A percentile compares a stretch with the other conserved stretches of the same genome.
Evolutionary conservation across 2,329 filamentous ascomycete species (phyloP).

Genomic region (Fusarium caatingaense): DNA sequence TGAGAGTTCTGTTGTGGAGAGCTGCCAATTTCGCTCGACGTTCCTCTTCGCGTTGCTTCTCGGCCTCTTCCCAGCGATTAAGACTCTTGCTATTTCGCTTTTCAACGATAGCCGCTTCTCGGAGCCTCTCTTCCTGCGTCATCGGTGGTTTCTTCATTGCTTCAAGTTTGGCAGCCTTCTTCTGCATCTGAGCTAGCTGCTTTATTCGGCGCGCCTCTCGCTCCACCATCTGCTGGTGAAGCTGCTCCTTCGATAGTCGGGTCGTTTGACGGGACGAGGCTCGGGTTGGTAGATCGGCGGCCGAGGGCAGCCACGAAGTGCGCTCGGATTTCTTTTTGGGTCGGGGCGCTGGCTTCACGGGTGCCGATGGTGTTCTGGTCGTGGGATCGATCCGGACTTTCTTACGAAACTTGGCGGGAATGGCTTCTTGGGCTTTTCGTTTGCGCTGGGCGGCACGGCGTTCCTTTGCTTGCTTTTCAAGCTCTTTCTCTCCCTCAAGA

Average conservation of each 20-base stretch:
- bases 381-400: conserved; percentile 77
- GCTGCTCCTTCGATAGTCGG: conserved; percentile 68
- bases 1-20: conserved; percentile 84
- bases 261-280: conserved; percentile 70
- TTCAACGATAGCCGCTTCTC: conserved; percentile 85
- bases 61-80: conserved; percentile 93
- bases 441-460: conserved; percentile 77
- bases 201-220: conserved; percentile 77
- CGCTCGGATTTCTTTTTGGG: conserved; percentile 72
- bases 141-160: conserved; percentile 82
- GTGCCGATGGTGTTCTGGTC: conserved; percentile 51
- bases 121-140: conserved; percentile 87
- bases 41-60: conserved; percentile 88
- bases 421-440: conserved; percentile 80
- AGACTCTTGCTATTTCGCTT: conserved; percentile 88
- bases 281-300: conserved; percentile 66
- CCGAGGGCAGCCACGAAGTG: conserved; percentile 67
- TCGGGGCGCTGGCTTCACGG: conserved; percentile 57
- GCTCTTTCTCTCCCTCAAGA: conserved; percentile 85
- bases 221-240: conserved; percentile 78
- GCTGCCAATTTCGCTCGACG: conserved; percentile 86
- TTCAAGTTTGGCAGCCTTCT: conserved; percentile 75
- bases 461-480: conserved; percentile 80
- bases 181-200: conserved; percentile 75
- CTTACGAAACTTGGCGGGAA: conserved; percentile 77